These are phyloP conservation scores for Apiotrichum porosum DNA, from an alignment of 1,284 basidiomycete genomes.

Conservation along the genomic window DNA sequence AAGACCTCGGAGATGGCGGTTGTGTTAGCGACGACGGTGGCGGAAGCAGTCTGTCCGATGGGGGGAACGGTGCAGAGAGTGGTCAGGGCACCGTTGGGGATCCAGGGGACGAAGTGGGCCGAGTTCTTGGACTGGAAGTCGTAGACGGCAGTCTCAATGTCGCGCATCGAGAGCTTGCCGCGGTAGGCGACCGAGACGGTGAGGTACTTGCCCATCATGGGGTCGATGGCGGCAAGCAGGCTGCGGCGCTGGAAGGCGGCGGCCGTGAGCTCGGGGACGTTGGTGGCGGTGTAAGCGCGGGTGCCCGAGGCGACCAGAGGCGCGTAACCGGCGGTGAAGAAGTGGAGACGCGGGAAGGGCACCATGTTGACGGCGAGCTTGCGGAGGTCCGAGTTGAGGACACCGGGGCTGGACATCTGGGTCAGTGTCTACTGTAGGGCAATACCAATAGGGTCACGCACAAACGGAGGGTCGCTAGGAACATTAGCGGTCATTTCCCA, in stretches of 20 bases:
- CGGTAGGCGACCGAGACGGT: slow-evolving; percentile 43
- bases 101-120: slow-evolving; percentile 42
- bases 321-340: slow-evolving; percentile 82
- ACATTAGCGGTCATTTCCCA: slow-evolving; percentile 13
- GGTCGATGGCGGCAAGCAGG: slow-evolving; percentile 39
- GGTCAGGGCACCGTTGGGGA: slow-evolving; percentile 42
- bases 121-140: slow-evolving; percentile 46
- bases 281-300: slow-evolving; percentile 54
- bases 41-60: slow-evolving; percentile 70
- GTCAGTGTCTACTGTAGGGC: slow-evolving; percentile 1
- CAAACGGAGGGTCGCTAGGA: slow-evolving; percentile 38
- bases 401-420: slow-evolving; percentile 63
- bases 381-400: slow-evolving; percentile 87
- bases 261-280: slow-evolving; percentile 38
- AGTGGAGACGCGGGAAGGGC: slow-evolving; percentile 88
- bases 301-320: slow-evolving; percentile 66
- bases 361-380: slow-evolving; percentile 91
- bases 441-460: slow-evolving; percentile 11
- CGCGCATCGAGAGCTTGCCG: slow-evolving; percentile 42
- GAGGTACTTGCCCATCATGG: slow-evolving; percentile 43
- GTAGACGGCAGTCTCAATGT: slow-evolving; percentile 39
- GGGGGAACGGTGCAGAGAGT: slow-evolving; percentile 76
- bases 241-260: slow-evolving; percentile 39
- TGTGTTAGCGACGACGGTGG: slow-evolving; percentile 74
- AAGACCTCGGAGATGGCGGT: slow-evolving; percentile 80